These are phyloP conservation scores for Cicer arietinum DNA, from an alignment of 306 rosid genomes.

Conservation along the genomic window DNA sequence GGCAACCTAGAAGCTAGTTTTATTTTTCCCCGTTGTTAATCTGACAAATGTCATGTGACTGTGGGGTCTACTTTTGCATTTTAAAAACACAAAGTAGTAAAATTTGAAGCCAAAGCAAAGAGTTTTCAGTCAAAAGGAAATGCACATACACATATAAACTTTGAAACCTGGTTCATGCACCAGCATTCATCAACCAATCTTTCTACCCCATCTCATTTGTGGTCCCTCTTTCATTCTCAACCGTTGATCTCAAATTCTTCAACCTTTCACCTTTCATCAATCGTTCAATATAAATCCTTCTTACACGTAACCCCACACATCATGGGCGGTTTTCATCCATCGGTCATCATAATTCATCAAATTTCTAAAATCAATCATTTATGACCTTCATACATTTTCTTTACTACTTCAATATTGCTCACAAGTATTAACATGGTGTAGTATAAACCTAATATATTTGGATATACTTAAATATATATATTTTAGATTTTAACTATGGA, in stretches of 20 bases:
- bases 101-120: conserved; percentile 46
- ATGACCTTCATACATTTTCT: conserved; percentile 41
- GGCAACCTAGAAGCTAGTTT: conserved; percentile 25
- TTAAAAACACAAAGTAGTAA: conserved; percentile 45
- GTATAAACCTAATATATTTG: not conserved
- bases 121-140: conserved; percentile 51
- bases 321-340: conserved; percentile 63
- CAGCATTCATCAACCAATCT: conserved; percentile 50
- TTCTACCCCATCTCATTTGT: conserved; percentile 43
- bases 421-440: not conserved
- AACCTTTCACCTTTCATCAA: conserved; percentile 46
- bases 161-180: conserved; percentile 66
- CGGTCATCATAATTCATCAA: conserved; percentile 39
- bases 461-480: not conserved
- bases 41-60: conserved; percentile 85
- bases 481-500: too few relatives aligned
- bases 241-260: conserved; percentile 47
- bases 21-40: conserved; percentile 11
- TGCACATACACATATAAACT: not conserved
- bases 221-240: conserved; percentile 47
- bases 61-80: conserved; percentile 58
- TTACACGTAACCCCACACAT: conserved; percentile 55
- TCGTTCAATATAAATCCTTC: not conserved
- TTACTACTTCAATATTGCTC: conserved; percentile 7
- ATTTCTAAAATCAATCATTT: conserved; percentile 52